Percentiles rank a stretch among this genome's conserved stretches.
Conservation (phyloP, 495 filamentous ascomycete genomes). For the Echria macrotheca region DNA sequence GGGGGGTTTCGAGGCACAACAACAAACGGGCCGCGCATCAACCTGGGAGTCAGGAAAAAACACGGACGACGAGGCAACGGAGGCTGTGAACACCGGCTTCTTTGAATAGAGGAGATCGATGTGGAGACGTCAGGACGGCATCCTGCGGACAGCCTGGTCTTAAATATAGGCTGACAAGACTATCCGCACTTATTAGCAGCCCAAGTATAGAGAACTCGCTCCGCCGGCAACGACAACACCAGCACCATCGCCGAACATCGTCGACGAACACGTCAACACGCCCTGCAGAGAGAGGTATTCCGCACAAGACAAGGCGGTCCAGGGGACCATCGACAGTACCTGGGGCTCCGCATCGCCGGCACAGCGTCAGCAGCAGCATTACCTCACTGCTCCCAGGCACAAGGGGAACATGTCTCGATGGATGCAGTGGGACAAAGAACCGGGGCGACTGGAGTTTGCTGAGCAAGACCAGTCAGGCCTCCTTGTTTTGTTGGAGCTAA, state of each 20-base stretch:
- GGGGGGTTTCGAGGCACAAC: conserved; percentile 3
- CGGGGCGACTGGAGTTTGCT: conserved; percentile 6
- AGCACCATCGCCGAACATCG: background rate
- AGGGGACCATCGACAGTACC: conserved; percentile 11
- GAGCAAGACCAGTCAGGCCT: conserved; percentile 11
- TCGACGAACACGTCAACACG: conserved; percentile 22
- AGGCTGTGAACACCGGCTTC: too few species aligned
- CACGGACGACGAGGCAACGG: too few species aligned
- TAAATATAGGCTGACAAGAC: conserved; percentile 4
- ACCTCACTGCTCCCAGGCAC: conserved; percentile 9
- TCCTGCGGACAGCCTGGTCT: conserved; percentile 14
- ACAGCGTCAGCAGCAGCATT: conserved; percentile 12
- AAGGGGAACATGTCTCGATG: conserved; percentile 3
- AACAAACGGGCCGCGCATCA: conserved; percentile 6
- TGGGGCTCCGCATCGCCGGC: conserved; percentile 12
- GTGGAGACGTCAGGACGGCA: conserved; percentile 9
- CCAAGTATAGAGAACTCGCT: conserved; percentile 6
- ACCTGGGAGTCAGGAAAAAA: too few species aligned
- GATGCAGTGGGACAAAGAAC: conserved; percentile 9
- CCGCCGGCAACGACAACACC: conserved; percentile 17
- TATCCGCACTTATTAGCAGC: conserved; percentile 1
- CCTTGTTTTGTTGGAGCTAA: conserved; percentile 5
- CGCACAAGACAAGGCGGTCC: conserved; percentile 8
- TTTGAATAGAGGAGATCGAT: conserved; percentile 4
- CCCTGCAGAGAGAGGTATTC: conserved; percentile 14